Evolutionary conservation across 2,329 filamentous ascomycete genomes (phyloP).

Genomic region (Trichoderma gracile): DNA sequence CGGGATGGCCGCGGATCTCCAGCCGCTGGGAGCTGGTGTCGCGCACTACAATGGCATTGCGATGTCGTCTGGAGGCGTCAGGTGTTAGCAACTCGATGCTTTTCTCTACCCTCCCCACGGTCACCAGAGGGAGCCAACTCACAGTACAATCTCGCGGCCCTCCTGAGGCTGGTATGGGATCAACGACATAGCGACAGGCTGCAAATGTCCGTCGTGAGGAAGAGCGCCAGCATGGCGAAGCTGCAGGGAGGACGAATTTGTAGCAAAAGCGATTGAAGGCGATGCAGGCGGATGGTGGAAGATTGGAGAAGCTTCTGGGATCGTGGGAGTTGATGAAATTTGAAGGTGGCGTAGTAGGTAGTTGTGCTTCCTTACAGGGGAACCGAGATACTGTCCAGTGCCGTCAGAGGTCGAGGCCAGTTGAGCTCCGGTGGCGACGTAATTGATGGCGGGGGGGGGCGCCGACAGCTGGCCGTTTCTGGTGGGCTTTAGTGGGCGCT

Average conservation of each 20-base stretch:
- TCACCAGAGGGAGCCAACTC: constrained; percentile 46
- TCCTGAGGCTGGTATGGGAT: constrained; percentile 74
- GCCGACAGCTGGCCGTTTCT: background rate
- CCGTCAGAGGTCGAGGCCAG: background rate
- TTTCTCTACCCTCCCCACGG: too few species aligned
- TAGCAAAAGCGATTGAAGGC: background rate
- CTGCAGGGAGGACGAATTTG: background rate
- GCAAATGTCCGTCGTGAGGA: constrained; percentile 28
- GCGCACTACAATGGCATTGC: constrained; percentile 88
- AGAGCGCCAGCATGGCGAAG: constrained; percentile 28
- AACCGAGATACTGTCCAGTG: background rate
- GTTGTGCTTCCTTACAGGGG: background rate
- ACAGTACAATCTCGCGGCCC: constrained; percentile 79
- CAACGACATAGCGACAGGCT: constrained; percentile 57
- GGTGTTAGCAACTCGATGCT: background rate
- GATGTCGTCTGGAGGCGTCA: constrained; percentile 71
- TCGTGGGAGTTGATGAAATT: background rate
- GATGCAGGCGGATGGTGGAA: background rate
- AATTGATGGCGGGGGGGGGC: background rate
- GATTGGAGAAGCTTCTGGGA: constrained; percentile 14
- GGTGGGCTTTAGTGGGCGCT: background rate
- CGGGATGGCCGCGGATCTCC: constrained; percentile 72
- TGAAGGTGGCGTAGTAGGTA: constrained; percentile 1
- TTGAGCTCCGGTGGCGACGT: constrained; percentile 2
- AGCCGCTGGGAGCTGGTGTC: constrained; percentile 83